Percentiles rank a stretch among this genome's conserved stretches.
Evolutionary conservation across 2,329 filamentous ascomycete genomes (phyloP).

Genomic region (Beauveria sp.): DNA sequence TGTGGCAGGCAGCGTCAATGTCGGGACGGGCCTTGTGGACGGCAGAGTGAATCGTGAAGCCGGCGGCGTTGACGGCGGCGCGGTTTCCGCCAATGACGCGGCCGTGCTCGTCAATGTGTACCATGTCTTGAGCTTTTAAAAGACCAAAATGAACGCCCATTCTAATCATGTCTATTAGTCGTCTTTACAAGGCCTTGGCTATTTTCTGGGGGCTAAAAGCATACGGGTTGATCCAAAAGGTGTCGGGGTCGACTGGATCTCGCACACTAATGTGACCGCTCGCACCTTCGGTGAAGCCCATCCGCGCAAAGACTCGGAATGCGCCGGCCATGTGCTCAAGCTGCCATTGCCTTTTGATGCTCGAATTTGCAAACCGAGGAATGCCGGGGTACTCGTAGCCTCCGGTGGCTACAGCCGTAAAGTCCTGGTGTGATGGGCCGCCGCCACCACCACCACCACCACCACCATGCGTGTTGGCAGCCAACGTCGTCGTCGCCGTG

Average conservation of each 20-base stretch:
- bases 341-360: conserved; percentile 51
- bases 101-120: conserved; percentile 54
- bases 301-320: conserved; percentile 33
- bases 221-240: conserved; percentile 52
- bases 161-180: background rate
- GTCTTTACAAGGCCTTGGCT: too few relatives aligned
- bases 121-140: conserved; percentile 60
- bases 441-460: background rate
- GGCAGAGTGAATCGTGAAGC: conserved; percentile 63
- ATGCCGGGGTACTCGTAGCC: conserved; percentile 24
- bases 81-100: conserved; percentile 55
- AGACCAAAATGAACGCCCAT: conserved; percentile 59
- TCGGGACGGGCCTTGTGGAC: conserved; percentile 59
- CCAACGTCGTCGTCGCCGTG: background rate
- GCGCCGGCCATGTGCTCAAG: conserved; percentile 57
- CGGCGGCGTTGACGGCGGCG: conserved; percentile 57
- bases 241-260: conserved; percentile 53
- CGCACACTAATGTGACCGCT: conserved; percentile 57
- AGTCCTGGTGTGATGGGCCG: background rate
- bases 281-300: conserved; percentile 24
- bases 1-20: conserved; percentile 61
- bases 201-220: background rate
- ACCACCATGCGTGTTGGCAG: background rate
- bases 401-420: background rate
- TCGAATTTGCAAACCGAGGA: conserved; percentile 32